phyloP scores from a whole-genome alignment of 768 basidiomycete genomes.

The Pulveroboletus sp. region DNA sequence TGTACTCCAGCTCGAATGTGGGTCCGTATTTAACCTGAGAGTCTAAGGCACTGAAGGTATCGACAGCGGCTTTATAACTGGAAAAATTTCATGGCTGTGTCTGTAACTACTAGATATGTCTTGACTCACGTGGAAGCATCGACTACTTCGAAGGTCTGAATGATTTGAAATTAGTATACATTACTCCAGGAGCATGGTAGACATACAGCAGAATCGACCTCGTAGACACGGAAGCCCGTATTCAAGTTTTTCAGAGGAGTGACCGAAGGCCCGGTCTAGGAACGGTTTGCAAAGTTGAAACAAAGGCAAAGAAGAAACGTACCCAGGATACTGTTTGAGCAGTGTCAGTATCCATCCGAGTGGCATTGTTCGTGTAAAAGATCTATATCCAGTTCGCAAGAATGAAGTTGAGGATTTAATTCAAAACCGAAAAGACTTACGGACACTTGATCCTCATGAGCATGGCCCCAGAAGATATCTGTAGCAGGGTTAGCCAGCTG shows the following conservation, averaged over 20 bases:
- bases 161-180: conserved; percentile 1
- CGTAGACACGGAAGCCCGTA: conserved; percentile 57
- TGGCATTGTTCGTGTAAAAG: conserved; percentile 70
- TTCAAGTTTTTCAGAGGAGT: conserved; percentile 70
- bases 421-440: conserved; percentile 31
- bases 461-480: conserved; percentile 79
- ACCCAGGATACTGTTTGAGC: conserved; percentile 55
- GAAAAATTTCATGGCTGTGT: not conserved
- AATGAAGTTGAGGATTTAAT: not conserved
- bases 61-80: conserved; percentile 66
- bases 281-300: conserved; percentile 7
- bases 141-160: conserved; percentile 71
- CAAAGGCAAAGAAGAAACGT: conserved; percentile 12
- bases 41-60: conserved; percentile 54
- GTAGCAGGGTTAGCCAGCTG: conserved; percentile 9
- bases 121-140: conserved; percentile 68
- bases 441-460: conserved; percentile 68
- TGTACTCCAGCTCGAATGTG: conserved; percentile 60
- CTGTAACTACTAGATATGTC: not conserved
- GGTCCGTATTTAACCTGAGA: conserved; percentile 54
- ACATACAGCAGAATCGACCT: conserved; percentile 52
- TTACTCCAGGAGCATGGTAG: not conserved
- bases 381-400: conserved; percentile 38
- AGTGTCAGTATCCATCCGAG: conserved; percentile 48
- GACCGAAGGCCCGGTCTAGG: conserved; percentile 62